A percentile compares a stretch with the other conserved stretches of the same genome.
phyloP scores from a whole-genome alignment of 352 stramenopile species.

The Phytophthora melonis region DNA sequence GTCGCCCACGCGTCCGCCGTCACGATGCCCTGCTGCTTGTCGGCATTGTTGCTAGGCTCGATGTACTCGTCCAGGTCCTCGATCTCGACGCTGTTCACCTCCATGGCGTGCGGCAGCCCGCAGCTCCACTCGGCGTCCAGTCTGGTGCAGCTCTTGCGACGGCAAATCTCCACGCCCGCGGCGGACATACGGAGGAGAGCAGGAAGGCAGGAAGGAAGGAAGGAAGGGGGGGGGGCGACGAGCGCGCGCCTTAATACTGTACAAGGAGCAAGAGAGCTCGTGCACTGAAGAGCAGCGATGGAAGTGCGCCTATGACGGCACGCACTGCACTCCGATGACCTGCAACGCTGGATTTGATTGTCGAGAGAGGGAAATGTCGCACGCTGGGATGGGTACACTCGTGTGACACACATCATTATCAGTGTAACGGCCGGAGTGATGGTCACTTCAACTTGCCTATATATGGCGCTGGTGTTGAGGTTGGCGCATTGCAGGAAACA shows the following conservation, averaged over 20 bases:
- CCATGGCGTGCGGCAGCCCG: slow-evolving; percentile 35
- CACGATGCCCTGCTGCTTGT: slow-evolving; percentile 26
- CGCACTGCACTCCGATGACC: slow-evolving; percentile 2
- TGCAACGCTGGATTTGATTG: not conserved
- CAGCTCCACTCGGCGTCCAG: slow-evolving; percentile 47
- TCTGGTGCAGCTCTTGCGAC: slow-evolving; percentile 42
- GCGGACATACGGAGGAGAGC: slow-evolving; percentile 22
- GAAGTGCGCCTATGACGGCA: slow-evolving; percentile 9
- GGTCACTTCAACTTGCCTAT: slow-evolving; percentile 40
- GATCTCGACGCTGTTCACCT: slow-evolving; percentile 38
- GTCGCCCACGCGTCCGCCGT: slow-evolving; percentile 26
- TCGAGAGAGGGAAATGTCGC: slow-evolving; percentile 10
- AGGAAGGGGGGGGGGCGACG: not conserved
- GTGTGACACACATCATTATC: slow-evolving; percentile 20
- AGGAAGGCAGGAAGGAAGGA: not conserved
- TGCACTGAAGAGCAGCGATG: not conserved
- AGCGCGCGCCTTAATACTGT: too few relatives aligned
- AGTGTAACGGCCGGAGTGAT: slow-evolving; percentile 21
- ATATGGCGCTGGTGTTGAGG: slow-evolving; percentile 11
- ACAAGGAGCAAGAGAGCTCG: too few relatives aligned
- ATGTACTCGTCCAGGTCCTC: slow-evolving; percentile 48
- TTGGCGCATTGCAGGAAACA: not conserved
- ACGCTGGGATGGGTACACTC: slow-evolving; percentile 21
- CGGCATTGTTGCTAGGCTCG: slow-evolving; percentile 11
- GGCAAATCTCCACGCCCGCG: slow-evolving; percentile 31